phyloP scores from a whole-genome alignment of 2,329 filamentous ascomycete species.

The Phyllosticta ampelicida region DNA sequence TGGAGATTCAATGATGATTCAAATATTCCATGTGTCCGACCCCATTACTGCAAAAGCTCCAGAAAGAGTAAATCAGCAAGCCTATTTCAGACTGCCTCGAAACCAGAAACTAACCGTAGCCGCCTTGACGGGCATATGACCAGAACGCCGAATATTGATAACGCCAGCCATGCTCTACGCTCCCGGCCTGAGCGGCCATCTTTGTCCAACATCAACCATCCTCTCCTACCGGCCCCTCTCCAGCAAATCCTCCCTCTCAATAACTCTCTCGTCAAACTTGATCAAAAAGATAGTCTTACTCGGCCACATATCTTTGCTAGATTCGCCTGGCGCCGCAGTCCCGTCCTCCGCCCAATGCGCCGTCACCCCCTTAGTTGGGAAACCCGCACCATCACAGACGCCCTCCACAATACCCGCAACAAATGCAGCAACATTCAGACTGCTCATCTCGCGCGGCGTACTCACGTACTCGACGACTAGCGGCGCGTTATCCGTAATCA shows the following conservation, averaged over 20 bases:
- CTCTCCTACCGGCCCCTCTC: conserved; percentile 42
- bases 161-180: neutral
- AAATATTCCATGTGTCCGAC: no score
- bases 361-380: conserved; percentile 70
- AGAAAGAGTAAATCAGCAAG: neutral
- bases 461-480: conserved; percentile 90
- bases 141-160: neutral
- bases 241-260: conserved; percentile 81
- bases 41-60: no score
- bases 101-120: neutral
- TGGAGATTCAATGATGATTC: no score
- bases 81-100: neutral
- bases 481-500: conserved; percentile 98
- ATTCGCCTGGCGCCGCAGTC: conserved; percentile 40
- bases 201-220: neutral
- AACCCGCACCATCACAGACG: conserved; percentile 85
- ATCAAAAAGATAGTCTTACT: conserved; percentile 92
- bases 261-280: conserved; percentile 80
- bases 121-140: neutral
- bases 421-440: conserved; percentile 92
- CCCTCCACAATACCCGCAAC: conserved; percentile 94
- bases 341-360: conserved; percentile 61
- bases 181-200: no score
- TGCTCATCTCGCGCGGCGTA: conserved; percentile 88
- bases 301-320: conserved; percentile 69